Percentiles rank a stretch among this genome's conserved stretches.
phyloP scores from a whole-genome alignment of 2,329 filamentous ascomycete genomes.

The Penicillium sp. region DNA sequence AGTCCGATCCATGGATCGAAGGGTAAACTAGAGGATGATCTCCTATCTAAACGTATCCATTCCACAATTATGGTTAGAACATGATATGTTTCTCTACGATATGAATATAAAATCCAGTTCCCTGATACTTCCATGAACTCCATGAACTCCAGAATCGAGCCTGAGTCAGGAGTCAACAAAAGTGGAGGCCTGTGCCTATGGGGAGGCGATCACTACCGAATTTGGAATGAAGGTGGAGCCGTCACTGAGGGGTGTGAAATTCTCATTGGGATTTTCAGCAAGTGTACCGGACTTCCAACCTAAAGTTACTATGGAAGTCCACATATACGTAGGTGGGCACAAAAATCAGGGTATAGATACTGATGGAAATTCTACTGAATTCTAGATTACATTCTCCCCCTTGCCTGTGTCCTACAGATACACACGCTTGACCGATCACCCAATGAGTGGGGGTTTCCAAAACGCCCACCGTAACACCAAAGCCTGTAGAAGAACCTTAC shows the following conservation, averaged over 20 bases:
- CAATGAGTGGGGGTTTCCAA: background rate
- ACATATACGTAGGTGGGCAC: background rate
- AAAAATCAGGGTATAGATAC: background rate
- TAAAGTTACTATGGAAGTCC: background rate
- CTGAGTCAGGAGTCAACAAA: constrained; percentile 13
- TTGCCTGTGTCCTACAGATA: background rate
- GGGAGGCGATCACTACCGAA: constrained; percentile 20
- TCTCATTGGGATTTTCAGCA: background rate
- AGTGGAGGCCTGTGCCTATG: constrained; percentile 14
- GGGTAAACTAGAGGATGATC: background rate
- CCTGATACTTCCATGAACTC: background rate
- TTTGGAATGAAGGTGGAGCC: constrained; percentile 7
- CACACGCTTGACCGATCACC: background rate
- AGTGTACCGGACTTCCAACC: background rate
- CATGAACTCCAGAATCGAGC: background rate
- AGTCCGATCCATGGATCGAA: background rate
- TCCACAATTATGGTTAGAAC: no score
- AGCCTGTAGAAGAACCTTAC: constrained; percentile 9
- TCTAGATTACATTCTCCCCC: background rate
- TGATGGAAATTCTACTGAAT: no score
- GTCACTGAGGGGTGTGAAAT: constrained; percentile 7
- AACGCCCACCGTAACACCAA: constrained; percentile 3
- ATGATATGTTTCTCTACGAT: background rate
- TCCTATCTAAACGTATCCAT: background rate
- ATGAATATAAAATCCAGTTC: no score